Percentiles rank a stretch among this genome's conserved stretches.
phyloP scores from a whole-genome alignment of 306 rosid genomes.

The Pterocarpus santalinus region DNA sequence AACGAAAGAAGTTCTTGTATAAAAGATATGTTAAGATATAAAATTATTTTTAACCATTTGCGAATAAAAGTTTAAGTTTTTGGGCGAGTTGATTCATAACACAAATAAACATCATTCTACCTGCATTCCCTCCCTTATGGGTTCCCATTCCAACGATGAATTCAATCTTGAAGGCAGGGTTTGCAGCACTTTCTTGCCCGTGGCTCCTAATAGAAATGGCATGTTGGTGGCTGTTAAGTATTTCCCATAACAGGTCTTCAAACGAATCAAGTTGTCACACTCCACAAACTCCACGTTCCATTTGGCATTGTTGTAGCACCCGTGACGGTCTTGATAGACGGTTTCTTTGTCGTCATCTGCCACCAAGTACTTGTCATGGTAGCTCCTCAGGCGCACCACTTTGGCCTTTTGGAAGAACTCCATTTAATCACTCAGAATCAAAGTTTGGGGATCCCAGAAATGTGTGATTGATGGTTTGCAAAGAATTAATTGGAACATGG shows the following conservation, averaged over 20 bases:
- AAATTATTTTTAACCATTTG: too few relatives aligned
- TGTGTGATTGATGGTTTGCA: too few relatives aligned
- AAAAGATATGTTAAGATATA: too few relatives aligned
- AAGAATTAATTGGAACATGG: not conserved
- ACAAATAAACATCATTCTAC: not conserved
- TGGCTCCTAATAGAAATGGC: conserved; percentile 65
- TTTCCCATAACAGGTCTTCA: conserved; percentile 70
- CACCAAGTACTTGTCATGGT: conserved; percentile 71
- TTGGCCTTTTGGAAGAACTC: conserved; percentile 70
- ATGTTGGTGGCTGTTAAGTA: conserved; percentile 74
- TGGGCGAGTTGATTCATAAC: too few relatives aligned
- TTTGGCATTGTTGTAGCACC: conserved; percentile 56
- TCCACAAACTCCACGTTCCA: conserved; percentile 72
- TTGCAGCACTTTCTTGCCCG: conserved; percentile 80
- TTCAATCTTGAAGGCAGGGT: conserved; percentile 58
- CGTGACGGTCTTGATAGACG: conserved; percentile 71
- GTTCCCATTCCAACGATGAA: conserved; percentile 83
- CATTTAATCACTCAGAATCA: conserved; percentile 49
- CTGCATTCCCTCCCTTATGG: conserved; percentile 63
- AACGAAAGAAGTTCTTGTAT: too few relatives aligned
- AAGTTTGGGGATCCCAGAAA: too few relatives aligned
- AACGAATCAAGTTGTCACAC: conserved; percentile 43
- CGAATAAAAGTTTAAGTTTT: too few relatives aligned
- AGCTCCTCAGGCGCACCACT: conserved; percentile 68
- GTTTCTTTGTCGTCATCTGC: conserved; percentile 67